A percentile compares a stretch with the other conserved stretches of the same genome.
Evolutionary conservation across 2,329 filamentous ascomycete species (phyloP).

Genomic region (Clonostachys rhizophaga): DNA sequence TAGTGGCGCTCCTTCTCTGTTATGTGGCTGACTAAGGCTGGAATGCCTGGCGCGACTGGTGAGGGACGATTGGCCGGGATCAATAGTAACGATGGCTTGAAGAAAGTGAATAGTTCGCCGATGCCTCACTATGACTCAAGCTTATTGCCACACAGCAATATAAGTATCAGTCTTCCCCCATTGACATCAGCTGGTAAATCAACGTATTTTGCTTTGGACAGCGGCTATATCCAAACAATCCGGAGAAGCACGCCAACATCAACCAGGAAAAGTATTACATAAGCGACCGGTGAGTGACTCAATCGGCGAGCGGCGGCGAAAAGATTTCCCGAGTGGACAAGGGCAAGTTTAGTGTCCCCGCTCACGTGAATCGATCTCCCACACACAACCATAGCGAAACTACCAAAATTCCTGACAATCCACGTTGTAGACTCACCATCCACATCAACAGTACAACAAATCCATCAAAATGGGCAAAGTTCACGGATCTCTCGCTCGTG

Average conservation of each 20-base stretch:
- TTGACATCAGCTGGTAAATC: no score
- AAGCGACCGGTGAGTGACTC: background rate
- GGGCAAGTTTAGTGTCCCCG: background rate
- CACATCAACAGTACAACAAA: constrained; percentile 29
- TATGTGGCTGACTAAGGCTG: no score
- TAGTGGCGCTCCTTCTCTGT: no score
- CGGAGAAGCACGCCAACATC: no score
- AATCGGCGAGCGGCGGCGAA: background rate
- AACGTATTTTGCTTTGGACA: no score
- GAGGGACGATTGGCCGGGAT: no score
- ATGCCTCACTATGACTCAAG: constrained; percentile 1
- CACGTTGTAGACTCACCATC: constrained; percentile 21
- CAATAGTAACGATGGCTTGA: no score
- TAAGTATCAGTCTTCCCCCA: background rate
- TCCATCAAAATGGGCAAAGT: constrained; percentile 78
- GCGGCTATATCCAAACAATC: no score
- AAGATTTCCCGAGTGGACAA: no score
- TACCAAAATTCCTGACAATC: background rate
- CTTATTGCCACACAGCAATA: background rate
- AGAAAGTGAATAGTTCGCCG: background rate
- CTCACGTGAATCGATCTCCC: constrained; percentile 29
- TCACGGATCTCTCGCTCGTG: constrained; percentile 91
- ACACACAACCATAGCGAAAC: constrained; percentile 21
- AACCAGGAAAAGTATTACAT: no score
- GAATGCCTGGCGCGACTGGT: no score